Evolutionary conservation across 345 rosid genomes (phyloP).

Genomic region (Arabidopsis arenosa): DNA sequence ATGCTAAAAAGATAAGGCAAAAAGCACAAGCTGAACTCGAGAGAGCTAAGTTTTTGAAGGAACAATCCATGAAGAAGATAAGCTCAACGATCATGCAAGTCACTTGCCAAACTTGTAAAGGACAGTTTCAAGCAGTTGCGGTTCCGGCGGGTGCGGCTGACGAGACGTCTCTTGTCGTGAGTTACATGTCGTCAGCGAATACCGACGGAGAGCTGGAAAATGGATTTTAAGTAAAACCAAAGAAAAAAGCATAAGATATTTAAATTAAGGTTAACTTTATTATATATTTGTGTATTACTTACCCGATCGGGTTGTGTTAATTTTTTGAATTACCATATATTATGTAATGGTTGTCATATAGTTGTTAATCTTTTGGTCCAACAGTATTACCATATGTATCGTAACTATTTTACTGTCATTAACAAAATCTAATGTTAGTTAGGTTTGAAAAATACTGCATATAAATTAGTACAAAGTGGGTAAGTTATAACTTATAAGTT

Average conservation of each 20-base stretch:
- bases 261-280: slow-evolving; percentile 17
- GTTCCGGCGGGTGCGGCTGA: slow-evolving; percentile 51
- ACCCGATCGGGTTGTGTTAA: neutral
- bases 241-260: neutral
- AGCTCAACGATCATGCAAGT: slow-evolving; percentile 68
- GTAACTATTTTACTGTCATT: neutral
- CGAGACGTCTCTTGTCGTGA: slow-evolving; percentile 73
- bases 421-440: neutral
- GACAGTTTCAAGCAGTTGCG: slow-evolving; percentile 57
- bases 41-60: slow-evolving; percentile 67
- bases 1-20: slow-evolving; percentile 77
- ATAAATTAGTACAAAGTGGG: slow-evolving; percentile 29
- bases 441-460: neutral
- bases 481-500: slow-evolving; percentile 36
- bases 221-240: neutral
- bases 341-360: slow-evolving; percentile 21
- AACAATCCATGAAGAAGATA: slow-evolving; percentile 71
- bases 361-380: slow-evolving; percentile 4
- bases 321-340: slow-evolving; percentile 10
- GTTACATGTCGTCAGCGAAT: slow-evolving; percentile 83
- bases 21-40: slow-evolving; percentile 73
- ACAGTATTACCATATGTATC: neutral
- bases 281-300: slow-evolving; percentile 31
- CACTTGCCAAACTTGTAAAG: slow-evolving; percentile 81
- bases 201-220: slow-evolving; percentile 62